phyloP scores from a whole-genome alignment of 768 basidiomycete genomes.

The Jaapia argillacea region DNA sequence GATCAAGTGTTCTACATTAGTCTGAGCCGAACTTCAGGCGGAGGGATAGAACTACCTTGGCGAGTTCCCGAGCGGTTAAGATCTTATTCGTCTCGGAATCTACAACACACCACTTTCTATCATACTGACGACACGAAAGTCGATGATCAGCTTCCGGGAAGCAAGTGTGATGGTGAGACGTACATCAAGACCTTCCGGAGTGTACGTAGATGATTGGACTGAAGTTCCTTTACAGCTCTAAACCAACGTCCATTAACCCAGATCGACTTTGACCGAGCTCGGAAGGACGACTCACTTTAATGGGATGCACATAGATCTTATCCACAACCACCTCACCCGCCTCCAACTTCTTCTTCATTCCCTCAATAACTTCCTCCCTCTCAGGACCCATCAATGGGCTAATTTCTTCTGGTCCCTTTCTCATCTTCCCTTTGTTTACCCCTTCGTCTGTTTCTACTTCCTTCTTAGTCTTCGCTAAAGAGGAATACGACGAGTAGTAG shows the following conservation, averaged over 20 bases:
- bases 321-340: constrained; percentile 5
- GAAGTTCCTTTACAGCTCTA: constrained; percentile 69
- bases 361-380: too few relatives aligned
- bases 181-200: constrained; percentile 58
- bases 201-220: constrained; percentile 44
- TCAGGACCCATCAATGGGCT: too few relatives aligned
- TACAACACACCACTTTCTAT: constrained; percentile 63
- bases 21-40: not conserved
- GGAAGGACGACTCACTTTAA: constrained; percentile 37
- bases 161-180: constrained; percentile 7
- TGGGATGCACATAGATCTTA: constrained; percentile 36
- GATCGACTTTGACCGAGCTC: not conserved
- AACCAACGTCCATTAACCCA: not conserved
- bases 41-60: constrained; percentile 33
- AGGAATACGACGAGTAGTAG: too few relatives aligned
- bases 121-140: constrained; percentile 39
- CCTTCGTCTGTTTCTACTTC: too few relatives aligned
- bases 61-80: constrained; percentile 57
- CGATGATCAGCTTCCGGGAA: not conserved
- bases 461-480: too few relatives aligned
- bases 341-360: constrained; percentile 2
- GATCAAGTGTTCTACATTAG: not conserved
- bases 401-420: too few relatives aligned
- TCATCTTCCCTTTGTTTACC: too few relatives aligned
- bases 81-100: constrained; percentile 41